Base-by-base conservation (phyloP, 2,329 filamentous ascomycete genomes). In the Myriangium duriaei region DNA sequence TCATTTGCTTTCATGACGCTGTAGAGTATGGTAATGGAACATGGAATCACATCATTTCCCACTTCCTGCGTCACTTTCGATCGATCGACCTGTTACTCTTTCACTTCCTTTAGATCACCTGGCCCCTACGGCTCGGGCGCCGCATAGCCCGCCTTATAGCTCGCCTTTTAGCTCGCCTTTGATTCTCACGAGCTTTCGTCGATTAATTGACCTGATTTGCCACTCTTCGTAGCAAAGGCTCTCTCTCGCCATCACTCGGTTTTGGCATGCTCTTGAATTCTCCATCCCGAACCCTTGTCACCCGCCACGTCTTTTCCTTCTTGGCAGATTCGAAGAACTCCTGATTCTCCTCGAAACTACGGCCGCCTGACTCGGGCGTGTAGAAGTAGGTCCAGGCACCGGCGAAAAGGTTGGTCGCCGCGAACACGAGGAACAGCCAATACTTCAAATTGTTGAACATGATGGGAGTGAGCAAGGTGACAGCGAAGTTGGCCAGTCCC, bases 291-390 rank as follows among this genome's bases (percentile, higher is more conserved):
- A 77, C 67, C 42, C 64, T 68, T 15, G 48, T 51, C 2, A 77
- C 72, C 17, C 59, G 54, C 72, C 73, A 78, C 3, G 57, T 68
- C 3, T 62, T 61, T 2, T 62, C 60, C 32, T 72, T 60, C 31
- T 55, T 58, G 2, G 72, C 72, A 41, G 57, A 63, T 36, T 62
- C 58, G 47, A 76, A 76, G 54, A 74, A 76, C 37, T 65, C 57
- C 50, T 72, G 68, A 44, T 76, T 76, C 47, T 74, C 72, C 43
- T 75, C 71, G 43, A 76, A 76, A 34, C 64, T 69, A 16, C 74
- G 51, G 0, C 71, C 69, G 0, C 72, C 72, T 11, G 63, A 72
- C 51, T 76, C 72, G 0, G 72, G 72, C 5, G 58, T 51, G 40
- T 63, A 66, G 1, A 66, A 42, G 47, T 62, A 74, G 0, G 71